Evolutionary conservation across 1,284 basidiomycete genomes (phyloP).

Genomic region (Papiliotrema nemorosa): DNA sequence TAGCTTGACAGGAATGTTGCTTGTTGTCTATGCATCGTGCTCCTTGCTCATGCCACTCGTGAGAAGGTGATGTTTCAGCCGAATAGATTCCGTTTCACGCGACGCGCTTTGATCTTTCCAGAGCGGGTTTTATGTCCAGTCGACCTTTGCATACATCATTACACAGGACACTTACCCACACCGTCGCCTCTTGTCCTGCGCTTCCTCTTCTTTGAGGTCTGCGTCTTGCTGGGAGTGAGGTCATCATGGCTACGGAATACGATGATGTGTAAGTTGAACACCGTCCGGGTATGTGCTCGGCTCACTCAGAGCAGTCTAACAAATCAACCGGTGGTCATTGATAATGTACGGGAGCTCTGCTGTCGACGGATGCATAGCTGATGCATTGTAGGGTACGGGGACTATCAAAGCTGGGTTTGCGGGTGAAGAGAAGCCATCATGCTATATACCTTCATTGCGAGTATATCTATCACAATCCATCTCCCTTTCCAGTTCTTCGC

Average conservation of each 20-base stretch:
- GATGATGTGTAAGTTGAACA: constrained; percentile 11
- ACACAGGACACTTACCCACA: not conserved
- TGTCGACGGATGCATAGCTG: not conserved
- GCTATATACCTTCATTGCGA: constrained; percentile 96
- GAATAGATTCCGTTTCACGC: too few relatives aligned
- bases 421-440: constrained; percentile 95
- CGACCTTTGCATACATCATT: not conserved
- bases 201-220: not conserved
- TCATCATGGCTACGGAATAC: constrained; percentile 7
- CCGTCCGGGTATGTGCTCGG: not conserved
- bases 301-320: constrained; percentile 34
- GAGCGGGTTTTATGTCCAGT: too few relatives aligned
- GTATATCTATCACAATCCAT: constrained; percentile 45
- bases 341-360: constrained; percentile 66
- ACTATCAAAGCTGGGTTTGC: constrained; percentile 98
- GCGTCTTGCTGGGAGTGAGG: not conserved
- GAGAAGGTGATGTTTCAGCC: too few relatives aligned
- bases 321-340: constrained; percentile 70
- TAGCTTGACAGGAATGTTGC: too few relatives aligned
- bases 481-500: not conserved
- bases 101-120: too few relatives aligned
- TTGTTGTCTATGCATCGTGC: too few relatives aligned
- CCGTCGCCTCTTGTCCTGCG: not conserved
- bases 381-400: constrained; percentile 71
- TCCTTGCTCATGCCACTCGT: too few relatives aligned